These are phyloP conservation scores for Vitrella brassicaformis DNA, from an alignment of 73 alveolate species.

Conservation along the genomic window DNA sequence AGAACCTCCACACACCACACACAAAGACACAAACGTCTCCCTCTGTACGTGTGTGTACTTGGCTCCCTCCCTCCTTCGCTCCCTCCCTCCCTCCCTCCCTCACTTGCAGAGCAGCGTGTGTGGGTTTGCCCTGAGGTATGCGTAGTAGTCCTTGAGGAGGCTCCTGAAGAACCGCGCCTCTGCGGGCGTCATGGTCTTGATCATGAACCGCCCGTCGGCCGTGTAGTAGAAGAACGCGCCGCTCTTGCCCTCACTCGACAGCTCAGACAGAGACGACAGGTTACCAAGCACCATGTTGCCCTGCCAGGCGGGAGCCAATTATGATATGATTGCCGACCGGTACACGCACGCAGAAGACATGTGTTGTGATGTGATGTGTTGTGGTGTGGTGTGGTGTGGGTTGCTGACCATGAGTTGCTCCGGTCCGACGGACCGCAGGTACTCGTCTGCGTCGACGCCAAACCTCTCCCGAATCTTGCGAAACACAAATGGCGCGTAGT, in stretches of 20 bases:
- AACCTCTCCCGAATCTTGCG: conserved; percentile 42
- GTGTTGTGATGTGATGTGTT: no score
- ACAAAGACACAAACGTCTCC: conserved; percentile 1
- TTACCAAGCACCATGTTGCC: conserved; percentile 23
- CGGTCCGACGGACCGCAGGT: conserved; percentile 60
- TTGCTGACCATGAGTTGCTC: conserved; percentile 53
- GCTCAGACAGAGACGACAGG: conserved; percentile 34
- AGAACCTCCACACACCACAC: neutral
- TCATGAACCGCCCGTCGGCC: conserved; percentile 86
- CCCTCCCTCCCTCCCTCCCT: neutral
- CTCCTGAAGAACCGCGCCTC: conserved; percentile 75
- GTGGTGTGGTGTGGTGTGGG: no score
- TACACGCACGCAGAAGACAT: no score
- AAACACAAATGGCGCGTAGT: neutral
- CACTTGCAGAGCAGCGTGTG: conserved; percentile 65
- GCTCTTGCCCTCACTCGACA: conserved; percentile 70
- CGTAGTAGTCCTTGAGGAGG: conserved; percentile 66
- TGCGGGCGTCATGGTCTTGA: conserved; percentile 71
- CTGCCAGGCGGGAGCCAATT: neutral
- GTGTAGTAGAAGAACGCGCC: conserved; percentile 94
- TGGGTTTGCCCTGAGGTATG: conserved; percentile 67
- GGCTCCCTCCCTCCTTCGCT: conserved; percentile 19
- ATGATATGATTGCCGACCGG: no score
- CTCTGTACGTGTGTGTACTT: conserved; percentile 6
- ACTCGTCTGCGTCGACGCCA: conserved; percentile 52